Conservation (phyloP, 1,284 basidiomycete genomes). For the Heterobasidion annosum region DNA sequence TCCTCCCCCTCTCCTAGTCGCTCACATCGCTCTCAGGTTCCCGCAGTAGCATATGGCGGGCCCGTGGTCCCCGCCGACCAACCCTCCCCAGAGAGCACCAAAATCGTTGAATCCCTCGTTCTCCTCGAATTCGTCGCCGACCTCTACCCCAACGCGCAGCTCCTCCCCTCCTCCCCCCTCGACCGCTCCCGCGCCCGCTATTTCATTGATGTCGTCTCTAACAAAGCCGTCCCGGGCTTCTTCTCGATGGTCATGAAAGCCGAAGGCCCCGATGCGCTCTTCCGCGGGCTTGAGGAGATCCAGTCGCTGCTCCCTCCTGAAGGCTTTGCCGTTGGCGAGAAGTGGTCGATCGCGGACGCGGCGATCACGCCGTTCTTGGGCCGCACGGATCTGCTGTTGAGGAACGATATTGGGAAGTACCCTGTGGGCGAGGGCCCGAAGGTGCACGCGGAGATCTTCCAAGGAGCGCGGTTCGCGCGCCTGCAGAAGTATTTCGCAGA, state of each 20-base stretch:
- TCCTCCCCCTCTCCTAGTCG: background rate
- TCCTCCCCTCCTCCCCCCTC: conserved; percentile 47
- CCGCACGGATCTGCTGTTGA: conserved; percentile 28
- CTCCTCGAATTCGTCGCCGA: conserved; percentile 58
- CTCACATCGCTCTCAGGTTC: conserved; percentile 26
- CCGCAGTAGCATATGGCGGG: conserved; percentile 50
- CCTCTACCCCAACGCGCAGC: conserved; percentile 31
- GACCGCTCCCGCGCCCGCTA: conserved; percentile 47
- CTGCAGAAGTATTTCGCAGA: conserved; percentile 32
- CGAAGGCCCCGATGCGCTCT: conserved; percentile 28
- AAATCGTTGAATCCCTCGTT: conserved; percentile 54
- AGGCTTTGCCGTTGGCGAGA: conserved; percentile 23
- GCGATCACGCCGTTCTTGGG: conserved; percentile 40
- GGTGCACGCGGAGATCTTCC: conserved; percentile 24
- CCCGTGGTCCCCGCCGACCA: conserved; percentile 38
- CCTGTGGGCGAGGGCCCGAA: conserved; percentile 32
- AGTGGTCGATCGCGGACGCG: conserved; percentile 43
- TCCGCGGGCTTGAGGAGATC: conserved; percentile 21
- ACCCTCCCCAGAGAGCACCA: conserved; percentile 46
- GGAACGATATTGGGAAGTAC: conserved; percentile 36
- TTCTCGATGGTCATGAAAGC: conserved; percentile 28
- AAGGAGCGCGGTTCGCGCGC: conserved; percentile 30
- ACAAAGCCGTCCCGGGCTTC: conserved; percentile 31
- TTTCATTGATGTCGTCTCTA: conserved; percentile 44
- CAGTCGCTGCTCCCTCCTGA: conserved; percentile 22